A percentile compares a stretch with the other conserved stretches of the same genome.
phyloP scores from a whole-genome alignment of 345 rosid species.

The Passiflora organensis region DNA sequence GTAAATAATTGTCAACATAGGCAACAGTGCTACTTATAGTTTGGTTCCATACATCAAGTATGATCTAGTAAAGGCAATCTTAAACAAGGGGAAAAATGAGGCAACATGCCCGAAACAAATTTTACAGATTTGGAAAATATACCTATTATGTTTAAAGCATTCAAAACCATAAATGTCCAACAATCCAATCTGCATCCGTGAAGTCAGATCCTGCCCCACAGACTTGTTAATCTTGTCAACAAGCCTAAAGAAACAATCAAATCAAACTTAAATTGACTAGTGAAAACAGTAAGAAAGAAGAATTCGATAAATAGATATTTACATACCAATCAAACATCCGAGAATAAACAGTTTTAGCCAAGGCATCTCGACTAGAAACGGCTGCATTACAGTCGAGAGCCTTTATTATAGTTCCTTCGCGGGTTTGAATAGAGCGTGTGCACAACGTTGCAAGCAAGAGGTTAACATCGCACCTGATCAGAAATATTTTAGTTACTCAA shows the following conservation, averaged over 20 bases:
- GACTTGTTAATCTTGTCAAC: conserved; percentile 89
- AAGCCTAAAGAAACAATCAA: conserved; percentile 49
- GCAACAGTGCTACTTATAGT: background rate
- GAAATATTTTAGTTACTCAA: conserved; percentile 11
- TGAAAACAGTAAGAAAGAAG: background rate
- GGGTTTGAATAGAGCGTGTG: conserved; percentile 91
- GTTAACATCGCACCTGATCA: conserved; percentile 74
- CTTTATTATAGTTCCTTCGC: conserved; percentile 87
- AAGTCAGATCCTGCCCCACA: conserved; percentile 82
- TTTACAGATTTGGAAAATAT: background rate
- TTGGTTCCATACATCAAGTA: background rate
- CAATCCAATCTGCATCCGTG: conserved; percentile 77
- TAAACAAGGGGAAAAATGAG: background rate
- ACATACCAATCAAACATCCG: conserved; percentile 90
- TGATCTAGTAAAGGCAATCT: no score
- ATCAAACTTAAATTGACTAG: conserved; percentile 12
- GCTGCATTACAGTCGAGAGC: conserved; percentile 93
- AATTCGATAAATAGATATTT: conserved; percentile 10
- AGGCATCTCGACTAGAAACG: conserved; percentile 87
- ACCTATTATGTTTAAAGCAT: conserved; percentile 91
- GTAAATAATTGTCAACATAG: background rate
- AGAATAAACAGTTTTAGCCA: conserved; percentile 92
- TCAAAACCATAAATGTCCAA: conserved; percentile 98
- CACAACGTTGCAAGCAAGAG: conserved; percentile 71
- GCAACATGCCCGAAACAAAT: background rate